phyloP scores from a whole-genome alignment of 192 early-diverging fungal genomes.

The Funneliformis mosseae region DNA sequence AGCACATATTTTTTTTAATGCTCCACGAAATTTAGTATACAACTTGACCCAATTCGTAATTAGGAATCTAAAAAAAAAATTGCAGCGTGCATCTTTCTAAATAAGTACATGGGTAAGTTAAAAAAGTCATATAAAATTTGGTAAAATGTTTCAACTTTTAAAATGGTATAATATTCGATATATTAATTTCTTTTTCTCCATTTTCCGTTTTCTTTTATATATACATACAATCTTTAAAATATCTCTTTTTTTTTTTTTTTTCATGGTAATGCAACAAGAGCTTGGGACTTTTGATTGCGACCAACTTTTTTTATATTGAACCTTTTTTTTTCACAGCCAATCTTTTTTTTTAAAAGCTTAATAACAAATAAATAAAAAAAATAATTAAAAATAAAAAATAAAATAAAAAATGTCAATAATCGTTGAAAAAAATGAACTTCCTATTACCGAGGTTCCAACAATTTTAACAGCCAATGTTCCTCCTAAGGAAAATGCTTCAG shows the following conservation, averaged over 20 bases:
- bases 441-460: neutral
- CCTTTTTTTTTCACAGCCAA: neutral
- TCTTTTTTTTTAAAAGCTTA: neutral
- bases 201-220: no score
- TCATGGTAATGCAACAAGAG: constrained; percentile 2
- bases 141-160: no score
- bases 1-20: no score
- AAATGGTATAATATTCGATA: no score
- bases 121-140: no score
- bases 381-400: neutral
- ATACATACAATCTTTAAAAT: no score
- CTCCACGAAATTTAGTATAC: no score
- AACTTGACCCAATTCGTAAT: no score
- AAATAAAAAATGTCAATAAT: neutral
- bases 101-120: no score
- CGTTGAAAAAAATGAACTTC: neutral
- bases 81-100: no score
- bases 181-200: no score
- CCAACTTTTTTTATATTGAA: neutral
- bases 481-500: neutral
- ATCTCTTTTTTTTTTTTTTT: neutral
- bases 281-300: constrained; percentile 9
- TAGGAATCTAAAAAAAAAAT: no score
- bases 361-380: neutral
- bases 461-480: neutral